phyloP scores from a whole-genome alignment of 257 asterid genomes.

The Nicotiana undulata region DNA sequence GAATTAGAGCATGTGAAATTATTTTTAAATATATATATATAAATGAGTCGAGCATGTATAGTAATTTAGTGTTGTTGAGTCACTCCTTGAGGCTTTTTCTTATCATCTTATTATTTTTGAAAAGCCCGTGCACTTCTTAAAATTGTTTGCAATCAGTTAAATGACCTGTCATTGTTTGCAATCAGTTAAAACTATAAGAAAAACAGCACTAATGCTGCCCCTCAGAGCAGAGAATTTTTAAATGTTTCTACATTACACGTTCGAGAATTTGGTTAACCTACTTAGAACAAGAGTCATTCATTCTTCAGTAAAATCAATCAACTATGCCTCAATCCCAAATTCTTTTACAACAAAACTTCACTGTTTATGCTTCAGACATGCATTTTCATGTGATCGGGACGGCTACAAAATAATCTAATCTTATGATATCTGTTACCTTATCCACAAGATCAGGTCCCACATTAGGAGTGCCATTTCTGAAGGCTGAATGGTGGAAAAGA shows the following conservation, averaged over 20 bases:
- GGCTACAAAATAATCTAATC: background rate
- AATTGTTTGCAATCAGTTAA: too few relatives aligned
- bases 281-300: too few relatives aligned
- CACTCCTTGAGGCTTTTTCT: too few relatives aligned
- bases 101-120: too few relatives aligned
- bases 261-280: background rate
- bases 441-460: constrained; percentile 19
- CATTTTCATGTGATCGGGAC: background rate
- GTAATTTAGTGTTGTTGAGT: too few relatives aligned
- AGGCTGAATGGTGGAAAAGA: constrained; percentile 22
- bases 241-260: background rate
- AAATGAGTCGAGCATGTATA: too few relatives aligned
- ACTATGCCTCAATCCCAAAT: too few relatives aligned
- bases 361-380: background rate
- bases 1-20: too few relatives aligned
- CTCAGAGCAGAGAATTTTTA: background rate
- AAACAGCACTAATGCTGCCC: background rate
- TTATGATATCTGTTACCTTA: constrained; percentile 16
- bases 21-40: too few relatives aligned
- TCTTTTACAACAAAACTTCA: too few relatives aligned
- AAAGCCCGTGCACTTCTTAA: too few relatives aligned
- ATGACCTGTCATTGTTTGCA: constrained; percentile 14
- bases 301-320: too few relatives aligned
- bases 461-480: constrained; percentile 11
- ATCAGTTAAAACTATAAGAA: background rate